Percentiles rank a stretch among this genome's conserved stretches.
Conservation (phyloP, 2,329 filamentous ascomycete species). For the Samsoniella hepiali region DNA sequence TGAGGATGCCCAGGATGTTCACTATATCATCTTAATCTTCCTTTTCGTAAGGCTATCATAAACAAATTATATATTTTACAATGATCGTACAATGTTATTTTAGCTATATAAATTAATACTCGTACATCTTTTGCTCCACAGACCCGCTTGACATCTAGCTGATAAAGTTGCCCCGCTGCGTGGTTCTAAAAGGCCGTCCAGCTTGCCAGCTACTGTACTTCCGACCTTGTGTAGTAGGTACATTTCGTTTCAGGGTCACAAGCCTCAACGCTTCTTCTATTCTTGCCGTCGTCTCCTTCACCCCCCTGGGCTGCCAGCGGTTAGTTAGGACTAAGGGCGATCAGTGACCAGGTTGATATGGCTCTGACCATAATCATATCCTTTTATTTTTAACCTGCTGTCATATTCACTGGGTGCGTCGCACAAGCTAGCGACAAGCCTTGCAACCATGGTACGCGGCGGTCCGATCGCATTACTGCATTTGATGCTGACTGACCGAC, state of each 20-base stretch:
- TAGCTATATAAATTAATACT: too few relatives aligned
- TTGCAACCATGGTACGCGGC: conserved; percentile 11
- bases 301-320: background rate
- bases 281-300: background rate
- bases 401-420: background rate
- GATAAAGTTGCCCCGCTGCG: conserved; percentile 3
- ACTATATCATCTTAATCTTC: too few relatives aligned
- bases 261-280: background rate
- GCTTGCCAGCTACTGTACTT: background rate
- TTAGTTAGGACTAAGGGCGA: background rate
- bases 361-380: background rate
- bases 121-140: too few relatives aligned
- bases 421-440: background rate
- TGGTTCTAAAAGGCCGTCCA: background rate
- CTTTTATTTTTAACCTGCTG: background rate
- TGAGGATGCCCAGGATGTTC: too few relatives aligned
- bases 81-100: too few relatives aligned
- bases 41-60: too few relatives aligned
- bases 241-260: background rate
- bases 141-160: conserved; percentile 10
- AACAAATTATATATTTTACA: too few relatives aligned
- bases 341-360: conserved; percentile 2
- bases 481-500: conserved; percentile 1
- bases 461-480: background rate
- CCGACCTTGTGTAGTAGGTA: background rate